These are phyloP conservation scores for Aureoboletus auriporus DNA, from an alignment of 768 basidiomycete species.

Conservation along the genomic window DNA sequence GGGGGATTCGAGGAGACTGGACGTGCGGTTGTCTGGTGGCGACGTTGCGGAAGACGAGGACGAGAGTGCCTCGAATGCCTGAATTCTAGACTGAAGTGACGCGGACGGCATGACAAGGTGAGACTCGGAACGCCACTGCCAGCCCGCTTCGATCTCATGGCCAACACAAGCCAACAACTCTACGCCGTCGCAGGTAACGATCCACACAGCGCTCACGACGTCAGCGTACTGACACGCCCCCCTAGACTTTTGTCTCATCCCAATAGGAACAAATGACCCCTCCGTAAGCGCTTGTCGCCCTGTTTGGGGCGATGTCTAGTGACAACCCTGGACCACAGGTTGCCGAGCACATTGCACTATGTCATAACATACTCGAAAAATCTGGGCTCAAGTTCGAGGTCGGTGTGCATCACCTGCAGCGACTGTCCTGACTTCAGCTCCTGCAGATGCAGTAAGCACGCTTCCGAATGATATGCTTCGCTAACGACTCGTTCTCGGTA, in stretches of 20 bases:
- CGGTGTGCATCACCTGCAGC: constrained; percentile 9
- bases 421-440: background rate
- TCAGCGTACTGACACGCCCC: background rate
- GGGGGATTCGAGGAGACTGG: constrained; percentile 45
- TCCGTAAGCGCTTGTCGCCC: constrained; percentile 46
- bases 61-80: constrained; percentile 58
- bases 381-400: constrained; percentile 83
- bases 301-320: constrained; percentile 2
- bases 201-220: background rate
- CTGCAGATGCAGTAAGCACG: constrained; percentile 37
- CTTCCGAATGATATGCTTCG: constrained; percentile 31
- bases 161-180: constrained; percentile 37
- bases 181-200: constrained; percentile 74
- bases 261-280: constrained; percentile 71
- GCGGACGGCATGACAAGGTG: constrained; percentile 38
- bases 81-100: constrained; percentile 55
- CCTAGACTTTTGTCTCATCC: constrained; percentile 84
- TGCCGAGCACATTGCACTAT: constrained; percentile 76
- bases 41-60: constrained; percentile 24
- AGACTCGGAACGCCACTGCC: background rate
- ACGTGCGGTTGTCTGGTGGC: background rate
- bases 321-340: constrained; percentile 38
- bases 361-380: constrained; percentile 76
- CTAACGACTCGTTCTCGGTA: constrained; percentile 24
- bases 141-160: too few species aligned